phyloP scores from a whole-genome alignment of 768 basidiomycete species.

The Leccinellum albellum region DNA sequence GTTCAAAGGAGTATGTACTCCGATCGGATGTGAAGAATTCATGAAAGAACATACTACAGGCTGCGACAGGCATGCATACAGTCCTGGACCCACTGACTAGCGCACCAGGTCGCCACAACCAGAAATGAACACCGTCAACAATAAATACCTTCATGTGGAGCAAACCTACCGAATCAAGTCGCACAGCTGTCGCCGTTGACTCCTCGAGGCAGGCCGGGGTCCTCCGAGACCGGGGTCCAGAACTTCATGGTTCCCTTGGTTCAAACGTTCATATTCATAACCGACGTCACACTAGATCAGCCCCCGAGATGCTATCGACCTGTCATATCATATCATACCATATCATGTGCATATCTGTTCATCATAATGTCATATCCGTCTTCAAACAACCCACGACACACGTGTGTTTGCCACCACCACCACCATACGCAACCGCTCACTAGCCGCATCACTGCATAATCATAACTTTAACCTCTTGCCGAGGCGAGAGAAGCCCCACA shows the following conservation, averaged over 20 bases:
- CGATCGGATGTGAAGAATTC: not conserved
- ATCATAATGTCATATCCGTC: not conserved
- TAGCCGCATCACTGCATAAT: no score
- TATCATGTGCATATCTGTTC: not conserved
- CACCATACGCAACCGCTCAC: no score
- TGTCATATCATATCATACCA: not conserved
- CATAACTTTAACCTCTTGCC: not conserved
- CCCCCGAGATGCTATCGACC: not conserved
- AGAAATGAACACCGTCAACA: not conserved
- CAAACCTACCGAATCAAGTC: not conserved
- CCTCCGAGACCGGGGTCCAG: no score
- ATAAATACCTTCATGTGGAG: not conserved
- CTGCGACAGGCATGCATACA: not conserved
- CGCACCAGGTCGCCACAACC: not conserved
- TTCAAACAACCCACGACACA: not conserved
- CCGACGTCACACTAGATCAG: not conserved
- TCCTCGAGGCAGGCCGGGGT: no score
- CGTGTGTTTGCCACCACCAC: not conserved
- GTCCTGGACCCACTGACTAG: not conserved
- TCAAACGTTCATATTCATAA: not conserved
- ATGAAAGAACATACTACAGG: not conserved
- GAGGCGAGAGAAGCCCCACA: no score
- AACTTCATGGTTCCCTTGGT: no score
- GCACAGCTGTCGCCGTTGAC: not conserved
- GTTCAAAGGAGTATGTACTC: no score